Base-by-base conservation (phyloP, 2,329 filamentous ascomycete genomes). In the Harringtonia lauricola region DNA sequence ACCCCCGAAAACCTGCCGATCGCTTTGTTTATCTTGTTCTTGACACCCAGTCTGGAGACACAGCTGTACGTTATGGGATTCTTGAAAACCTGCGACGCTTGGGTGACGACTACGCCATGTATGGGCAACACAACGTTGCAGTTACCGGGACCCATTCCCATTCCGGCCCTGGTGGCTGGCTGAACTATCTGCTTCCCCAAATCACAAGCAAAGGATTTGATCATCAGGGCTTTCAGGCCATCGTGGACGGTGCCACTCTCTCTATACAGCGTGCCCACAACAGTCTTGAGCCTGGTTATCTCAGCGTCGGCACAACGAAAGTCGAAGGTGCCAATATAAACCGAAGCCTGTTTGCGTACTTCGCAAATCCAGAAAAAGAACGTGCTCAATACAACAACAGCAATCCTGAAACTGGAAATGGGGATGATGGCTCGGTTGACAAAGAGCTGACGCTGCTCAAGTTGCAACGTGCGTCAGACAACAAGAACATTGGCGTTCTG, bases 91-190 rank as follows among this genome's bases (percentile, higher is more conserved):
- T 95, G 13, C 70, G 71, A 31, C 67, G 65, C 0, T 64, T 94
- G 18, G 88, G 87, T 0, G 63, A 69, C 7, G 79, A 83, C 5
- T 94, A 89, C 58, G 67, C 78, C 15, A 65, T 84, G 43, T 94
- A 95, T 60, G 77, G 74, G 38, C 76, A 83, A 54, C 72, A 82
- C 51, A 95, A 94, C 53, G 65, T 95, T 17, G 89, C 89, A n/a
- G 74, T 95, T 17, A 92, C 85, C 2, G 89, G 87, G 29, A 95
- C 89, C 0, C 89, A 95, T 59, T 90, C 85, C 2, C 89, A 95
- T 63, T 83, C 86, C 17, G 88, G 87, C 0, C 88, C 89, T 1
- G 89, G 86, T 4, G 89, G 84, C 15, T 95, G 87, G 87, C 71
- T 92, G 57, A 95, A 95, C 60, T 95, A 95, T 56, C 72, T 95